Percentiles rank a stretch among this genome's conserved stretches.
Evolutionary conservation across 2,329 filamentous ascomycete genomes (phyloP).

Genomic region (Diaporthe destruens): DNA sequence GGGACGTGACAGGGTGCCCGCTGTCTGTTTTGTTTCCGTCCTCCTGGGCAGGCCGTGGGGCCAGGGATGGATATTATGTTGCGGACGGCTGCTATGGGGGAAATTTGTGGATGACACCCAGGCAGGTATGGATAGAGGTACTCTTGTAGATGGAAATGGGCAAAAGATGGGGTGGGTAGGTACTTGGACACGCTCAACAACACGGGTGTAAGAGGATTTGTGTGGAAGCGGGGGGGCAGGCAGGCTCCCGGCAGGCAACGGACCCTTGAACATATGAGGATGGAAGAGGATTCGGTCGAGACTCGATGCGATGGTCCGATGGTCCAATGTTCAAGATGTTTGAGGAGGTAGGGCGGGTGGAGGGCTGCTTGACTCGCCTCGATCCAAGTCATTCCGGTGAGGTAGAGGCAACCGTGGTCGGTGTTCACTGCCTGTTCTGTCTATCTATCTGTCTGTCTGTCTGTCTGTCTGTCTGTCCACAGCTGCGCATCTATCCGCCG

Average conservation of each 20-base stretch:
- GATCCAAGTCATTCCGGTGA: constrained; percentile 5
- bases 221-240: no score
- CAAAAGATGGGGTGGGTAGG: background rate
- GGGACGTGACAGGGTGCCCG: constrained; percentile 28
- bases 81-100: no score
- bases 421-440: background rate
- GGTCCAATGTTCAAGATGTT: background rate
- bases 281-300: background rate
- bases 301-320: background rate
- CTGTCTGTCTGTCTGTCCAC: background rate
- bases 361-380: constrained; percentile 27
- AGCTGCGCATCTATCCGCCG: background rate
- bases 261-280: background rate
- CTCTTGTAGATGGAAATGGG: background rate
- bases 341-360: constrained; percentile 19
- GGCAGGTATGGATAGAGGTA: no score
- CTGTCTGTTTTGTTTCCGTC: background rate
- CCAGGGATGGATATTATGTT: background rate
- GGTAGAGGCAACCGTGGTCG: background rate
- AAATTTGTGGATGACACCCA: no score
- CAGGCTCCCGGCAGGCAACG: constrained; percentile 18
- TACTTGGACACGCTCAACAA: background rate
- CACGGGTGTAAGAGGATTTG: constrained; percentile 7
- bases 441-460: background rate
- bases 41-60: background rate